These are phyloP conservation scores for Crithidia expoeki DNA, from an alignment of 208 protist species.

Conservation along the genomic window DNA sequence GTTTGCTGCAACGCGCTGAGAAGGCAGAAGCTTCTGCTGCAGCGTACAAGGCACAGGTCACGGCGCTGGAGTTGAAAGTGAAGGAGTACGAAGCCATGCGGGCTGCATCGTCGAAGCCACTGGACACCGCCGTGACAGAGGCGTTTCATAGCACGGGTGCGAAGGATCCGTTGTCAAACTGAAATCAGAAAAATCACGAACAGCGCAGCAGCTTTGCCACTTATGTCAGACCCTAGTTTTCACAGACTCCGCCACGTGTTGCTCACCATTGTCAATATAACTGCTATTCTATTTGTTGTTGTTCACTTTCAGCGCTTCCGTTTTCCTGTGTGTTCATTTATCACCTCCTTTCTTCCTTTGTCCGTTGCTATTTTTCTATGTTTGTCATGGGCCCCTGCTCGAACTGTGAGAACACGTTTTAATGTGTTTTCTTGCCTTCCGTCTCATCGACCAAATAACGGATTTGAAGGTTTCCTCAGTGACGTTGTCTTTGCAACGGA, in stretches of 20 bases:
- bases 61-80: constrained; percentile 25
- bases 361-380: neutral
- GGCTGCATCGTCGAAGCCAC: constrained; percentile 1
- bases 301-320: neutral
- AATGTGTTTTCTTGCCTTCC: too few species aligned
- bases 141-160: neutral
- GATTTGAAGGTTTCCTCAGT: too few species aligned
- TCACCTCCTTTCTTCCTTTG: neutral
- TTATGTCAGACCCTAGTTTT: neutral
- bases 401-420: too few species aligned
- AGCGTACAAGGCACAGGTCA: constrained; percentile 9
- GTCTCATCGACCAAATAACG: too few species aligned
- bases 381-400: too few species aligned
- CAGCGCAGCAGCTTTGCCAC: neutral
- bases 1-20: constrained; percentile 13
- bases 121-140: neutral
- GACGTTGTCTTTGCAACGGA: too few species aligned
- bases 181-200: neutral
- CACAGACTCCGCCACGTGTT: neutral
- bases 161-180: neutral
- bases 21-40: constrained; percentile 12
- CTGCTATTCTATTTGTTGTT: neutral
- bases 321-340: neutral
- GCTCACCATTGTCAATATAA: too few species aligned
- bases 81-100: constrained; percentile 2